These are phyloP conservation scores for Penicillium samsonianum DNA, from an alignment of 495 filamentous ascomycete species.

Conservation along the genomic window DNA sequence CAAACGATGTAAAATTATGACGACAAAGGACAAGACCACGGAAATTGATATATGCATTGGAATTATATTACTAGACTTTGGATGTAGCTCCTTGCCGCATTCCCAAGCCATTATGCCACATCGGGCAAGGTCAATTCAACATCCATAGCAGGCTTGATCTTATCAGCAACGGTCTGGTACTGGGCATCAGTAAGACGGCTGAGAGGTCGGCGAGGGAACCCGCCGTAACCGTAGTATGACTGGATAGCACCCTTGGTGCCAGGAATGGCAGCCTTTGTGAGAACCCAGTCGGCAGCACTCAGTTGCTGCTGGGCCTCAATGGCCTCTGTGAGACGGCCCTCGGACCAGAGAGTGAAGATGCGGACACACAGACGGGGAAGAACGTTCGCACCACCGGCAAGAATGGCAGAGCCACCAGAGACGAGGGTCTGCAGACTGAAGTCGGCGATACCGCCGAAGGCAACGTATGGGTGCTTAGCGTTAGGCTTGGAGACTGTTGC, in stretches of 20 bases:
- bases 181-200: slow-evolving; percentile 58
- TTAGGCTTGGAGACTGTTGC: slow-evolving; percentile 38
- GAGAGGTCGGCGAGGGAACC: slow-evolving; percentile 72
- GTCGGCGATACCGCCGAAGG: slow-evolving; percentile 86
- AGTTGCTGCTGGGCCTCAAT: slow-evolving; percentile 70
- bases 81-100: neutral
- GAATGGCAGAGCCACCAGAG: slow-evolving; percentile 79
- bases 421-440: slow-evolving; percentile 81
- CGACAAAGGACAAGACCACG: neutral
- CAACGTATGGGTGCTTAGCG: slow-evolving; percentile 68
- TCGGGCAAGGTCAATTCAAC: slow-evolving; percentile 58
- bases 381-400: slow-evolving; percentile 86
- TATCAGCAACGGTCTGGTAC: slow-evolving; percentile 57
- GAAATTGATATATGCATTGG: neutral
- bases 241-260: slow-evolving; percentile 86
- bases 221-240: slow-evolving; percentile 82
- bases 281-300: slow-evolving; percentile 77
- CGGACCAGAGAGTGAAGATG: slow-evolving; percentile 76
- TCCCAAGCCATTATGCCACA: slow-evolving; percentile 28
- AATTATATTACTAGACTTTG: slow-evolving; percentile 2
- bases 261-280: slow-evolving; percentile 83
- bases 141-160: slow-evolving; percentile 69
- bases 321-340: slow-evolving; percentile 73
- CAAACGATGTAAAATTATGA: neutral
- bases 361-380: slow-evolving; percentile 78